Percentiles rank a stretch among this genome's conserved stretches.
Evolutionary conservation across 352 stramenopile species (phyloP).

Genomic region (Phytophthora ohioensis): DNA sequence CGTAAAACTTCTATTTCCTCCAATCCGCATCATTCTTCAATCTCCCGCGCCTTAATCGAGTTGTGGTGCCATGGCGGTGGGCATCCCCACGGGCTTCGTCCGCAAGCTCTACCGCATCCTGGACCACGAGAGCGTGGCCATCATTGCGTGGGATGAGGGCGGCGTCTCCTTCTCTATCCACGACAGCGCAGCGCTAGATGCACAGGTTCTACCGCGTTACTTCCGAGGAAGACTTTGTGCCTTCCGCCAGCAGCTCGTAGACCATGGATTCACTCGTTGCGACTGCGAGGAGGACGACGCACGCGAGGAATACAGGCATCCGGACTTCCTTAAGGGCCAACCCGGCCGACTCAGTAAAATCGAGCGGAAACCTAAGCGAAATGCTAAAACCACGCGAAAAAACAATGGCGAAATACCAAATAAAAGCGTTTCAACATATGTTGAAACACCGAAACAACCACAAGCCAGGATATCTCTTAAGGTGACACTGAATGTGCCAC

Average conservation of each 20-base stretch:
- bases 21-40: slow-evolving; percentile 1
- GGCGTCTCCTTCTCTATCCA: slow-evolving; percentile 77
- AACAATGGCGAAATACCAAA: not conserved
- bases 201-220: slow-evolving; percentile 66
- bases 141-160: slow-evolving; percentile 67
- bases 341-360: slow-evolving; percentile 68
- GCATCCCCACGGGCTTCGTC: slow-evolving; percentile 82
- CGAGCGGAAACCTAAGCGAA: slow-evolving; percentile 55
- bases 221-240: slow-evolving; percentile 72
- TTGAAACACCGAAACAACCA: slow-evolving; percentile 7
- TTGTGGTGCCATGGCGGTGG: slow-evolving; percentile 35
- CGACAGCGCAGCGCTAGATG: slow-evolving; percentile 68
- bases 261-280: slow-evolving; percentile 75
- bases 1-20: not conserved
- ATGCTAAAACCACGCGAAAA: slow-evolving; percentile 16
- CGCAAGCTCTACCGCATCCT: slow-evolving; percentile 87
- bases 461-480: slow-evolving; percentile 40
- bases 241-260: slow-evolving; percentile 81
- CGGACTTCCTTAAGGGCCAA: slow-evolving; percentile 61
- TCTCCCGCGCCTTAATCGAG: not conserved
- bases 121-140: slow-evolving; percentile 68
- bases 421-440: not conserved
- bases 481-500: slow-evolving; percentile 52
- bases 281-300: slow-evolving; percentile 68
- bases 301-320: slow-evolving; percentile 63